Evolutionary conservation across 352 stramenopile genomes (phyloP).

Genomic region (Pythium biforme): DNA sequence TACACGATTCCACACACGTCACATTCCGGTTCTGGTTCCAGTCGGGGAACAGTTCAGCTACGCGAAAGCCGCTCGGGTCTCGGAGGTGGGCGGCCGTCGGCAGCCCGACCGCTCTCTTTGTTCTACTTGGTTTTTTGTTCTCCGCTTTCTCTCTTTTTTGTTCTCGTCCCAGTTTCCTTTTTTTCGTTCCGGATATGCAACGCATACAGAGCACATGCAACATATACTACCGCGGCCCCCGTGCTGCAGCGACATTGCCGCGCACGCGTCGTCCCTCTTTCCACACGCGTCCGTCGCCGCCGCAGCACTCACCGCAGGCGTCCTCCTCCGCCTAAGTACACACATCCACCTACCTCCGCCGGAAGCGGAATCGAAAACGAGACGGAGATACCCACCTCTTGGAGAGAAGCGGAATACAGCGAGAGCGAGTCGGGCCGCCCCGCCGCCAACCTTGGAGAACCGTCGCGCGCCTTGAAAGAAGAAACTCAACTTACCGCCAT

Average conservation of each 20-base stretch:
- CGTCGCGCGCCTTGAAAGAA: background rate
- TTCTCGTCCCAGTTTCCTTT: conserved; percentile 30
- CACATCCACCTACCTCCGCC: background rate
- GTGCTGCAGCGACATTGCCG: conserved; percentile 11
- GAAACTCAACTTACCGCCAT: conserved; percentile 73
- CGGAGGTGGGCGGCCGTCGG: conserved; percentile 1
- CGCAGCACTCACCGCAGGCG: conserved; percentile 6
- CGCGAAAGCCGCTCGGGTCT: background rate
- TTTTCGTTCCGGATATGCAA: conserved; percentile 29
- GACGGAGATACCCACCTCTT: background rate
- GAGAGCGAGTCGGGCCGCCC: conserved; percentile 5
- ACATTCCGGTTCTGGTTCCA: conserved; percentile 14
- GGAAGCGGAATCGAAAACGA: conserved; percentile 13
- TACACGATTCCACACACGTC: conserved; percentile 22
- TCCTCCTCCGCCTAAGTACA: conserved; percentile 3
- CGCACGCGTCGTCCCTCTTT: background rate
- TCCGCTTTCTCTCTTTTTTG: conserved; percentile 32
- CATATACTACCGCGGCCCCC: conserved; percentile 13
- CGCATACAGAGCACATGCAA: conserved; percentile 16
- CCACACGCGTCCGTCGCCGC: background rate
- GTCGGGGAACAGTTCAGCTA: background rate
- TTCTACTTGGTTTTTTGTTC: conserved; percentile 17
- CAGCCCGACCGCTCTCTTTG: background rate
- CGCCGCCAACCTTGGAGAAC: background rate
- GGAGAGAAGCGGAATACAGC: background rate